phyloP scores from a whole-genome alignment of 1,284 basidiomycete species.

The Sanghuangporus baumii region DNA sequence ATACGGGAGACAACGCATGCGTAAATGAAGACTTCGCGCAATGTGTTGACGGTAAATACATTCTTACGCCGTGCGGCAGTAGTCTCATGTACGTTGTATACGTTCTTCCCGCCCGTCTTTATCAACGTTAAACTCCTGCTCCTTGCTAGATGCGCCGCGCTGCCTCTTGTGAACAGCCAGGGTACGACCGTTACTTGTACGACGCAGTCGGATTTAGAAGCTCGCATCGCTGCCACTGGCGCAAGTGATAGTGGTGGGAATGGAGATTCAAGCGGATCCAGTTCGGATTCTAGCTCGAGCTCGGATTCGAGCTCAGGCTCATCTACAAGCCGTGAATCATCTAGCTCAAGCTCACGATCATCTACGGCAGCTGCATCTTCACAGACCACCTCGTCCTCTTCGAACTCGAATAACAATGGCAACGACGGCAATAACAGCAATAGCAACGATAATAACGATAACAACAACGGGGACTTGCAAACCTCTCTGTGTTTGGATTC shows the following conservation, averaged over 20 bases:
- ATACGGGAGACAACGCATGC: slow-evolving; percentile 34
- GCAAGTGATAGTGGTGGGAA: slow-evolving; percentile 20
- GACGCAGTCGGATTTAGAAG: slow-evolving; percentile 33
- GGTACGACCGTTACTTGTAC: slow-evolving; percentile 45
- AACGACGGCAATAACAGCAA: slow-evolving; percentile 13
- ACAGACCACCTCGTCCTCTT: slow-evolving; percentile 1
- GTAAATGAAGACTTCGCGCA: slow-evolving; percentile 33
- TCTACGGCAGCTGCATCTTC: not conserved
- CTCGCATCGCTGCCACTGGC: slow-evolving; percentile 38
- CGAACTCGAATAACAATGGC: not conserved
- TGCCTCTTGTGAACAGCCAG: slow-evolving; percentile 42
- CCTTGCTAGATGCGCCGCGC: slow-evolving; percentile 32
- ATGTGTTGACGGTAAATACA: slow-evolving; percentile 36
- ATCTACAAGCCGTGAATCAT: no score
- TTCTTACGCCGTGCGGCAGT: slow-evolving; percentile 26
- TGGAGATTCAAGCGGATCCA: not conserved
- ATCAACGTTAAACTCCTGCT: not conserved
- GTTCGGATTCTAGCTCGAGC: not conserved
- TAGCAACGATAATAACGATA: not conserved
- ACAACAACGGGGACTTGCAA: slow-evolving; percentile 24
- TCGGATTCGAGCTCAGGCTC: not conserved
- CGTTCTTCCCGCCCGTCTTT: slow-evolving; percentile 4
- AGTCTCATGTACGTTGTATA: slow-evolving; percentile 36
- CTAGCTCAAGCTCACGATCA: not conserved
- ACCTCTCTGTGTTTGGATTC: slow-evolving; percentile 35